Base-by-base conservation (phyloP, 2,329 filamentous ascomycete genomes). In the Hypomyces perniciosus region DNA sequence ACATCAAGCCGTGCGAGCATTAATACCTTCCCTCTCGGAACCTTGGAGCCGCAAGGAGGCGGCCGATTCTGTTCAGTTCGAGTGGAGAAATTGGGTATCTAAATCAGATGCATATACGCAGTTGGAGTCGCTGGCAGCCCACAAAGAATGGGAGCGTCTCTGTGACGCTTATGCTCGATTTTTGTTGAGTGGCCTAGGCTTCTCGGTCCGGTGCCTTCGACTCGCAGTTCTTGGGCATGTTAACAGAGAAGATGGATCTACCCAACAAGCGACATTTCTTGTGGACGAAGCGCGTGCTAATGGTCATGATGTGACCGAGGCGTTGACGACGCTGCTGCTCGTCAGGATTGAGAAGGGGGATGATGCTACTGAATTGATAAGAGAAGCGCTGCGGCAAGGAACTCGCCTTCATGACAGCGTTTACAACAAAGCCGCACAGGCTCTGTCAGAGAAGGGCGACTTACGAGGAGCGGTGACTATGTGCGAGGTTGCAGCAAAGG, bases 171-270 rank as follows among this genome's bases (percentile, higher is more conserved):
- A 77, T 59, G 65, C 61, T 46, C 60, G 60, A 28, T 69, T 69
- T 0, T 41, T 65, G 1, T 56, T 54, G 8, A 60, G 57, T 4
- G 67, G 69, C 13, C 63, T 75, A 57, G 61, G 63, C 1, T 66
- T 66, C 52, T 72, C 68, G 29, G 58, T 59, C 3, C 65, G 69
- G 27, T 76, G 72, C 48, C 65, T 80, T 10, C 70, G 72, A n/a
- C 63, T 79, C 5, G 76, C 73, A 7, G 70, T 80, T 7, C 57
- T 69, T 8, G 74, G 75, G 2, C 65, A 69, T 10, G 57, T 79
- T 46, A 62, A 61, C 12, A 42, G 59, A 12, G 61, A 68, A 35
- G 60, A 59, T 4, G 51, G 59, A 3, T 57, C 62, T 40, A 52
- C 67, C 44, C 51, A 59, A 43, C 43, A 58, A 20, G 74, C 76